A percentile compares a stretch with the other conserved stretches of the same genome.
Evolutionary conservation across 2,329 filamentous ascomycete genomes (phyloP).

Genomic region (Ambrosiella cleistominuta): DNA sequence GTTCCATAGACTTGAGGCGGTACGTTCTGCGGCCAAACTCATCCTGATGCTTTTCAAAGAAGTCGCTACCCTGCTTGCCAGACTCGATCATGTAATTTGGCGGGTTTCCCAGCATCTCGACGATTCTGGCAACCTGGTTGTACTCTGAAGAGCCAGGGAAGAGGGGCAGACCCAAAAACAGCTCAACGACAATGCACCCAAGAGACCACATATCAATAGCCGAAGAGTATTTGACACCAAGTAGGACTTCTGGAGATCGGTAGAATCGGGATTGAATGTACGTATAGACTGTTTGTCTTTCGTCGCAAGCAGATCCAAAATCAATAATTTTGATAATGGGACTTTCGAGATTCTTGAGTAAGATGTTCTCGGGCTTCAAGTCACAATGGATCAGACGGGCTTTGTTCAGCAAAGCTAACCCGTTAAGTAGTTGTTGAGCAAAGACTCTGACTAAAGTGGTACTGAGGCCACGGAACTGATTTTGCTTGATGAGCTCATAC

Average conservation of each 20-base stretch:
- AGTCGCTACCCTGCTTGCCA: conserved; percentile 93
- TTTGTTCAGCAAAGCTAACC: conserved; percentile 82
- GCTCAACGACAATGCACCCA: conserved; percentile 92
- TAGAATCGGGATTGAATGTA: conserved; percentile 99
- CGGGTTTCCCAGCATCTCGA: conserved; percentile 92
- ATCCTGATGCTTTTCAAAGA: conserved; percentile 76
- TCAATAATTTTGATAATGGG: conserved; percentile 99
- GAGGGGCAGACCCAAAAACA: conserved; percentile 77
- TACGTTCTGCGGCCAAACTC: conserved; percentile 87
- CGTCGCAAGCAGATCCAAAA: conserved; percentile 95
- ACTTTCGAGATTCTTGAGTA: conserved; percentile 94
- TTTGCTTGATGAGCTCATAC: conserved; percentile 98
- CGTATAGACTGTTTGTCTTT: conserved; percentile 95
- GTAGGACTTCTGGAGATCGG: conserved; percentile 81
- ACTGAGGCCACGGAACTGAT: conserved; percentile 92
- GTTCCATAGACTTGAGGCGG: conserved; percentile 90
- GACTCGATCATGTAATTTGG: conserved; percentile 99
- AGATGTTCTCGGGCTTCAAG: conserved; percentile 92
- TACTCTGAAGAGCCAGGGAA: conserved; percentile 98
- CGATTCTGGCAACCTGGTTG: conserved; percentile 92
- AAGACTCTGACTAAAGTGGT: conserved; percentile 95
- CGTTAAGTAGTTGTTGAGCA: conserved; percentile 88
- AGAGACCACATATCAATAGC: conserved; percentile 99
- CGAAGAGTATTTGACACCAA: conserved; percentile 93
- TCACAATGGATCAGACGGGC: conserved; percentile 95